Conservation (phyloP, 2,329 filamentous ascomycete genomes). For the Xylariaceae sp. region DNA sequence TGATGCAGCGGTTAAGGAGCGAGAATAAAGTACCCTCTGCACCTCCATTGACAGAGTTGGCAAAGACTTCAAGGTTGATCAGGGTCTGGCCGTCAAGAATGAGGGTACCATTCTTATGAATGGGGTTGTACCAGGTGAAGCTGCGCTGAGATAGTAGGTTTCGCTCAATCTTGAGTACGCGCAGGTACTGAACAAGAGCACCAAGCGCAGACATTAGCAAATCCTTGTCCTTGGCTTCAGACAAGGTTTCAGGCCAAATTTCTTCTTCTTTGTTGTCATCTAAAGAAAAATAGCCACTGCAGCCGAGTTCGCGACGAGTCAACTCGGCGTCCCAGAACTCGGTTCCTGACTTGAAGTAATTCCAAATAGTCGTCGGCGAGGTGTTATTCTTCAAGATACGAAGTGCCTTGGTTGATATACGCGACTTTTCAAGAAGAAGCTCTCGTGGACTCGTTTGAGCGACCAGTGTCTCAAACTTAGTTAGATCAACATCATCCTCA, state of each 20-base stretch:
- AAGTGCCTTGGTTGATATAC: constrained; percentile 83
- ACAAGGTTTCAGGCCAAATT: constrained; percentile 77
- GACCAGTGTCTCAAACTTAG: constrained; percentile 95
- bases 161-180: constrained; percentile 85
- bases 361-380: constrained; percentile 92
- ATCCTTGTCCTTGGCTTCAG: constrained; percentile 77
- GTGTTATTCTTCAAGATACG: constrained; percentile 98
- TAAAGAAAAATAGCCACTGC: constrained; percentile 77
- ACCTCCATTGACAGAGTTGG: constrained; percentile 89
- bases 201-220: constrained; percentile 90
- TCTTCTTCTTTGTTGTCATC: constrained; percentile 59
- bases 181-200: constrained; percentile 85
- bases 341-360: constrained; percentile 81
- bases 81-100: constrained; percentile 95
- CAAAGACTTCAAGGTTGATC: constrained; percentile 97
- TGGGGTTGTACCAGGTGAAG: constrained; percentile 91
- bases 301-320: constrained; percentile 80
- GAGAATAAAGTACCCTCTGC: constrained; percentile 86
- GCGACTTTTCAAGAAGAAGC: constrained; percentile 85
- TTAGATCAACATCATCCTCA: constrained; percentile 88
- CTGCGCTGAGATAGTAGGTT: constrained; percentile 88
- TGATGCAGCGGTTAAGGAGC: constrained; percentile 92
- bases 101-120: constrained; percentile 86
- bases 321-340: constrained; percentile 93
- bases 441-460: constrained; percentile 91